Evolutionary conservation across 345 rosid genomes (phyloP).

Genomic region (Zanthoxylum bungeanum): DNA sequence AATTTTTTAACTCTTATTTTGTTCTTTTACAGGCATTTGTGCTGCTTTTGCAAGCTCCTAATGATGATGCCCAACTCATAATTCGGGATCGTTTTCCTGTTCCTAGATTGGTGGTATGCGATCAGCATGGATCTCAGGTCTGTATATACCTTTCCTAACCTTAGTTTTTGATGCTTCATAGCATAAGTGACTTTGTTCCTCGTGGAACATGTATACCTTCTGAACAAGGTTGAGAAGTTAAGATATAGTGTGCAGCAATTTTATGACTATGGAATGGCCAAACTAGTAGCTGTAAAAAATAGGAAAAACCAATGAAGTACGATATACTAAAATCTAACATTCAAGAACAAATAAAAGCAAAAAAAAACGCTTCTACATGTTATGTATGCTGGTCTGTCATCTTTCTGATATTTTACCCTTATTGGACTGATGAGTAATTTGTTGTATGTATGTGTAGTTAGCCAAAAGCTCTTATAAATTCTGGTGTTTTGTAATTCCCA

Average conservation of each 20-base stretch:
- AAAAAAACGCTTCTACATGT: background rate
- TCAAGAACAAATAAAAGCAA: background rate
- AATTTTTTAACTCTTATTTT: background rate
- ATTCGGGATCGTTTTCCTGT: conserved; percentile 89
- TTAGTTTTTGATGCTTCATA: background rate
- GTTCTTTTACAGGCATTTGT: conserved; percentile 68
- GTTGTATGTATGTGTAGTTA: background rate
- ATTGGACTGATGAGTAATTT: background rate
- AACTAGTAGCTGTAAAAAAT: background rate
- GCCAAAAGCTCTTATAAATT: background rate
- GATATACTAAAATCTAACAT: background rate
- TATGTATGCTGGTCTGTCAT: background rate
- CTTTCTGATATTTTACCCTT: background rate
- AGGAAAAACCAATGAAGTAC: background rate
- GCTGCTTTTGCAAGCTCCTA: conserved; percentile 80
- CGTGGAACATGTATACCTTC: too few relatives aligned
- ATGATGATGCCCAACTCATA: conserved; percentile 67
- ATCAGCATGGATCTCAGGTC: conserved; percentile 99
- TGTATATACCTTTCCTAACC: conserved; percentile 13
- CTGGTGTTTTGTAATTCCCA: background rate
- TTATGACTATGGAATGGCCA: background rate
- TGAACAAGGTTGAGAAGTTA: too few relatives aligned
- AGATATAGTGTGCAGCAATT: too few relatives aligned
- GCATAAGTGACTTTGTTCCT: too few relatives aligned
- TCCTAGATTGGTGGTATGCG: conserved; percentile 94